phyloP scores from a whole-genome alignment of 106 monocot genomes.

The Triglochin maritima region DNA sequence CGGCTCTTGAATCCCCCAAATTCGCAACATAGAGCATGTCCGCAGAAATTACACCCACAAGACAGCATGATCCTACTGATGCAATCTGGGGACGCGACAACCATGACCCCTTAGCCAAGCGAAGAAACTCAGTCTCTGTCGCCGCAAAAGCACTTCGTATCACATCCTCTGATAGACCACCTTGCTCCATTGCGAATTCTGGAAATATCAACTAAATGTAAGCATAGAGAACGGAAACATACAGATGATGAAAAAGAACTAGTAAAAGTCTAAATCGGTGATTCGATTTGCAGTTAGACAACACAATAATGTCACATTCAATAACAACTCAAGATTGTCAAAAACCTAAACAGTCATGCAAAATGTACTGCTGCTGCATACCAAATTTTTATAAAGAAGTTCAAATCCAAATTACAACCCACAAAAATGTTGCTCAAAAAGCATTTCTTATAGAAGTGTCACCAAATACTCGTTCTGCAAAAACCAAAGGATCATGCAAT shows the following conservation, averaged over 20 bases:
- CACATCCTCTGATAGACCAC: constrained; percentile 43
- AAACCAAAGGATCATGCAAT: too few relatives aligned
- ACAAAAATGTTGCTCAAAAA: too few relatives aligned
- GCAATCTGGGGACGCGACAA: constrained; percentile 48
- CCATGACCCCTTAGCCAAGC: constrained; percentile 53
- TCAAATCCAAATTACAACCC: too few relatives aligned
- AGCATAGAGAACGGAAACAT: background rate
- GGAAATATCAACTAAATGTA: background rate
- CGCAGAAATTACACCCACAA: constrained; percentile 55
- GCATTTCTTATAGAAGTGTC: too few relatives aligned
- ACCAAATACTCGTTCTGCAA: too few relatives aligned
- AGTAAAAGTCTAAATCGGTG: background rate
- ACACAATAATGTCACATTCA: too few relatives aligned
- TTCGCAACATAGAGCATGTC: constrained; percentile 67
- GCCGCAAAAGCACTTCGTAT: constrained; percentile 55
- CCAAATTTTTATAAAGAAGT: too few relatives aligned
- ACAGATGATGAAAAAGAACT: background rate
- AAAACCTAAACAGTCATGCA: too few relatives aligned
- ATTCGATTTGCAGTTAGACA: too few relatives aligned
- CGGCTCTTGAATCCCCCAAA: constrained; percentile 65
- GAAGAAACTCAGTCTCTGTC: constrained; percentile 59
- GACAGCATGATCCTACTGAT: constrained; percentile 60
- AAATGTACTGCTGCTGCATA: too few relatives aligned
- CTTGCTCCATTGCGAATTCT: constrained; percentile 44
- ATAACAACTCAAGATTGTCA: too few relatives aligned